Base-by-base conservation (phyloP, 2,329 filamentous ascomycete genomes). In the Penicillium sp. region DNA sequence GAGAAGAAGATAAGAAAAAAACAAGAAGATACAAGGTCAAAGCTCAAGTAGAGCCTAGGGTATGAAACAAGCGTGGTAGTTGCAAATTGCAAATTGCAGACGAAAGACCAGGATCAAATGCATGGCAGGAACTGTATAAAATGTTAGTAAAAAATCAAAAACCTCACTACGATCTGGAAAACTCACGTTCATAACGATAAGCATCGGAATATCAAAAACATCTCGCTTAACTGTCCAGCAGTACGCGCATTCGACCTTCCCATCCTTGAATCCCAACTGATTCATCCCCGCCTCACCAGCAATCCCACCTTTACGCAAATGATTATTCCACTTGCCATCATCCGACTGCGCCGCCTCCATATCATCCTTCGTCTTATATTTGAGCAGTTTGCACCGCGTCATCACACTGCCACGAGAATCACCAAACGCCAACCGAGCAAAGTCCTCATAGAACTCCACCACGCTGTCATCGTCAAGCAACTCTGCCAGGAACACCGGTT, bases 141-240 rank as follows among this genome's bases (percentile, higher is more conserved):
- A 16, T 14, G 28, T 51, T 42, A 52, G 42, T 36, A 23, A 45
- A 33, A 18, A 8, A 10, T 33, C 9, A 23, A 23, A 3, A 13
- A 39, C n/a, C n/a, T n/a, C n/a, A n/a, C n/a, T n/a, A n/a, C n/a
- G n/a, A n/a, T 5, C 10, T 28, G 24, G 24, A 28, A 28, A 10
- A 87, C 92, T 88, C 74, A 97, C 94, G 78, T 97, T 97, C 80
- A 97, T 93, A 69, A 97, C 90, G 74, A 97, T 95, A 78, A 97
- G 82, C 91, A 97, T 96, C 19, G 94, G 94, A 74, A 97, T 96
- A 77, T 97, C 93, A 77, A 97, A 97, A 36, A 94, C 91, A 74
- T 99, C 94, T 60, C 93, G 83, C 78, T 96, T 96, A 59, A 97
- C 92, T 60, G 91, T 93, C 92, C 93, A 97, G 78, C 91, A 96